Base-by-base conservation (phyloP, 306 rosid species). In the Prunus mira region DNA sequence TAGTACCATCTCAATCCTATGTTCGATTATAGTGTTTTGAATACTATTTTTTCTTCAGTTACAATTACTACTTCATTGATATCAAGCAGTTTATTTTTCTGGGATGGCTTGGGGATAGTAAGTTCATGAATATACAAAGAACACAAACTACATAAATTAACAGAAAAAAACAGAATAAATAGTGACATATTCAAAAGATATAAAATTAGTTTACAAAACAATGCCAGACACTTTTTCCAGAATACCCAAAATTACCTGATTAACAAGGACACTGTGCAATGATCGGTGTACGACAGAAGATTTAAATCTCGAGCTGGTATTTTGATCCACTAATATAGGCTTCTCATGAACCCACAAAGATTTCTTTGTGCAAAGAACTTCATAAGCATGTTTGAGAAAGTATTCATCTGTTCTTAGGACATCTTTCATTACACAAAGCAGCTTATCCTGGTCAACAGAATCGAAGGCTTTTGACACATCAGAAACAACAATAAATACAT, bases 391-490 rank as follows among this genome's bases (percentile, higher is more conserved):
- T 82, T 84, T 82, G 54, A 94, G 77, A 77, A 65, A 63, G 79
- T 87, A 94, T 32, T 80, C 78, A 79, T 83, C 88, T n/a, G 83
- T 63, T 76, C 69, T 58, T 9, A 92, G 64, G 63, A 89, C 71
- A 32, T 83, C 82, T 74, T 83, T 79, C 81, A 94, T 71, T 47
- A 92, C 86, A 79, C 55, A 54, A 76, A 91, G 94, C 76, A 94
- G 92, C 79, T 89, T 90, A 52, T 90, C 89, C 74, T 92, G 97
- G 86, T 87, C 82, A 77, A 94, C 72, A 41, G 89, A 87, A 89
- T 94, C 97, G 79, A 91, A 94, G 55, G 97, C 98, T 78, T 85
- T 92, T 65, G 80, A 79, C 72, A 92, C 98, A 77, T 94, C 98
- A 81, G 97, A 89, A 9, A 87, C 88, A 12, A 94, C 88, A 65